A percentile compares a stretch with the other conserved stretches of the same genome.
phyloP scores from a whole-genome alignment of 2,329 filamentous ascomycete genomes.

The Aureobasidium sp. region DNA sequence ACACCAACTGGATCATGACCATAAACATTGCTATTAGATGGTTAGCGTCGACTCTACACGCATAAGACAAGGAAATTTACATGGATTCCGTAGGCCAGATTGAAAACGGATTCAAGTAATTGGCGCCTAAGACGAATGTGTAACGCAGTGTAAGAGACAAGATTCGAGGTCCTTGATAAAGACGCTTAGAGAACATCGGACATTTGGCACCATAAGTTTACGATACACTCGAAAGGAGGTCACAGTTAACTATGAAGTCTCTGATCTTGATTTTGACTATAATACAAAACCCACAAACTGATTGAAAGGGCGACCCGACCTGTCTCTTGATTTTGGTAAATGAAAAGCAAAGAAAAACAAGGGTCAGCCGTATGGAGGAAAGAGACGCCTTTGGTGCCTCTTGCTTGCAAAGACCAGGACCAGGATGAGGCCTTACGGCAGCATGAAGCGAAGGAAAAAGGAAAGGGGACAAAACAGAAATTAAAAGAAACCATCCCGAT shows the following conservation, averaged over 20 bases:
- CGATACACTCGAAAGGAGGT: neutral
- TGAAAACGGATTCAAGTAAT: constrained; percentile 36
- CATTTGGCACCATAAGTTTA: neutral
- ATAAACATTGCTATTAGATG: too few relatives aligned
- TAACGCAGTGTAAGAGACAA: constrained; percentile 32
- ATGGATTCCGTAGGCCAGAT: constrained; percentile 61
- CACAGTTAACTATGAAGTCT: neutral
- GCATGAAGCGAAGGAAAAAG: constrained; percentile 12
- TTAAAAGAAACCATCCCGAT: constrained; percentile 10
- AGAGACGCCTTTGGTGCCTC: neutral
- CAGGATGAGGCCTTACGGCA: neutral
- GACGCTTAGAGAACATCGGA: too few relatives aligned
- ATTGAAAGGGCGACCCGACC: constrained; percentile 1
- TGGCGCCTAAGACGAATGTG: constrained; percentile 34
- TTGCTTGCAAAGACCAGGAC: neutral
- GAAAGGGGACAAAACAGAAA: constrained; percentile 6
- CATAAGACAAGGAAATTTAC: neutral
- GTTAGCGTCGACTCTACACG: neutral
- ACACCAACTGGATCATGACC: too few relatives aligned
- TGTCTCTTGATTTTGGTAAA: constrained; percentile 1
- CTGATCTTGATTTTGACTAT: neutral
- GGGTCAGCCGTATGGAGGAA: neutral
- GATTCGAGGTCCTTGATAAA: constrained; percentile 22
- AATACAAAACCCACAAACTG: neutral
- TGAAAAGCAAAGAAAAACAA: neutral